Evolutionary conservation across 768 basidiomycete genomes (phyloP).

Genomic region (Podaxis pistillaris): DNA sequence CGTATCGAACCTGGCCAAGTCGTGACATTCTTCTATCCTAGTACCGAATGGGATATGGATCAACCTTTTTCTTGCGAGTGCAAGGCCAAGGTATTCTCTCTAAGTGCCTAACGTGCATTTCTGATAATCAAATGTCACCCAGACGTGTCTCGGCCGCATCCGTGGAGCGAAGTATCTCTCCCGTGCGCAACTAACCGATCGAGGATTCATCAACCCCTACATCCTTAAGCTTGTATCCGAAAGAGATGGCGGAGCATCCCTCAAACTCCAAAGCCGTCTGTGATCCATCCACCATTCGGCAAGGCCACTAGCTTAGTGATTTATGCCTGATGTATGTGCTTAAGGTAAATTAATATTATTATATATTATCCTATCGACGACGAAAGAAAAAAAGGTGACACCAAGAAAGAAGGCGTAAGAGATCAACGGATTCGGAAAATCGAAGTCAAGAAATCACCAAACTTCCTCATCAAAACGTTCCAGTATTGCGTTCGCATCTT

Average conservation of each 20-base stretch:
- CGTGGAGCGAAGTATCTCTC: slow-evolving; percentile 45
- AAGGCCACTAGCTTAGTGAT: too few relatives aligned
- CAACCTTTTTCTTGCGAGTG: slow-evolving; percentile 59
- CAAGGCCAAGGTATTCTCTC: slow-evolving; percentile 30
- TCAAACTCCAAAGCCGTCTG: slow-evolving; percentile 7
- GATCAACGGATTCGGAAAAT: neutral
- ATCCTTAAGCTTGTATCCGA: slow-evolving; percentile 32
- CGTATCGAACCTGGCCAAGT: slow-evolving; percentile 33
- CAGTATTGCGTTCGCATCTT: slow-evolving; percentile 73
- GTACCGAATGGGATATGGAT: slow-evolving; percentile 70
- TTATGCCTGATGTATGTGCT: too few relatives aligned
- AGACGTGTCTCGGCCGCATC: slow-evolving; percentile 47
- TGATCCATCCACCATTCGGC: neutral
- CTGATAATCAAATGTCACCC: neutral
- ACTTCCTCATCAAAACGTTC: slow-evolving; percentile 81
- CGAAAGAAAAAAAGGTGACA: neutral
- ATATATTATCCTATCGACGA: too few relatives aligned
- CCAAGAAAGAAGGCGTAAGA: neutral
- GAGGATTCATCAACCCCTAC: slow-evolving; percentile 42
- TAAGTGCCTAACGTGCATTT: too few relatives aligned
- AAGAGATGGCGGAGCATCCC: slow-evolving; percentile 21
- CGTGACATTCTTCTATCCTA: slow-evolving; percentile 65
- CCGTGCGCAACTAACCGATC: slow-evolving; percentile 31
- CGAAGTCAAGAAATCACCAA: slow-evolving; percentile 47
- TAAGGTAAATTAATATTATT: too few relatives aligned